Base-by-base conservation (phyloP, 2,329 filamentous ascomycete genomes). In the Neonectria hederae region DNA sequence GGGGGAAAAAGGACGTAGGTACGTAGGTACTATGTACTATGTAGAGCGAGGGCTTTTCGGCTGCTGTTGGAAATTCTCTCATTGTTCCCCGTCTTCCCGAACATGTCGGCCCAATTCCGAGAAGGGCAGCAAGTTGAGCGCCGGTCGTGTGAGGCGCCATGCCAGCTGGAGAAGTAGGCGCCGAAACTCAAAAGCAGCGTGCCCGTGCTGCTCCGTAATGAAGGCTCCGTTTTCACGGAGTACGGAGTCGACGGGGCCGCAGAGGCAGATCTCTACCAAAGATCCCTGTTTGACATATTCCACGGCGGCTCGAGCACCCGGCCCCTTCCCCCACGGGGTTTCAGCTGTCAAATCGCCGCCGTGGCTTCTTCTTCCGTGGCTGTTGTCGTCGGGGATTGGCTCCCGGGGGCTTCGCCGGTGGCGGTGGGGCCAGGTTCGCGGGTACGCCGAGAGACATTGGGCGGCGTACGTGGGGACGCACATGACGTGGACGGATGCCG, bases 111-210 rank as follows among this genome's bases (percentile, higher is more conserved):
- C 38, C 35, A 43, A 30, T 43, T 55, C 43, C 30, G 32, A 55
- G 38, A 55, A 49, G 48, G 51, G 60, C 54, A 48, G 52, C 40
- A 43, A 43, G 48, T 54, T 63, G 60, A 58, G 60, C 21, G 45
- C 60, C 38, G 49, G 40, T 54, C 42, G 38, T n/a, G 48, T 10
- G 38, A 57, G 46, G 54, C 59, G 59, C 53, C 59, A 54, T 46
- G 40, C 54, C 49, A 53, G 54, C 30, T 62, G 48, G 19, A 58
- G 54, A 52, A 56, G 35, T 19, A n/a, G 45, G 26, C 40, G 22
- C 48, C 54, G 60, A 63, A 62, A 63, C 54, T 58, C 49, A 63
- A 58, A 63, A 54, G 32, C 21, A 28, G 7, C 30, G 9, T 43
- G n/a, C 45, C 14, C 14, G 32, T 24, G 28, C 46, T 49, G 45